Percentiles rank a stretch among this genome's conserved stretches.
These are phyloP conservation scores for Emergomyces orientalis DNA, from an alignment of 2,329 filamentous ascomycete genomes.

Conservation along the genomic window DNA sequence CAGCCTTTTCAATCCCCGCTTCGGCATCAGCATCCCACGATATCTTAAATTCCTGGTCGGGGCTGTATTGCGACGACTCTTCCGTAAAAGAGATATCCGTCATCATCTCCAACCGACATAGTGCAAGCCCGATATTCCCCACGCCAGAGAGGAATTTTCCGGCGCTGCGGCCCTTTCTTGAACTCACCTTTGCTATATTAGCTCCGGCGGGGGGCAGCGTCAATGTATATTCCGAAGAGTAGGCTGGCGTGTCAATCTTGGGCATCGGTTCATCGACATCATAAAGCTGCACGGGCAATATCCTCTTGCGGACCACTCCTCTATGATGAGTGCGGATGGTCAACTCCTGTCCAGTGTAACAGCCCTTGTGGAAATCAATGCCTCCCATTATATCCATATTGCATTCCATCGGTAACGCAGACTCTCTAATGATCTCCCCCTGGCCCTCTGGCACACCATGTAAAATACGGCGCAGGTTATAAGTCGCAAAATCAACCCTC, in stretches of 20 bases:
- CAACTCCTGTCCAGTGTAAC: constrained; percentile 92
- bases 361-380: constrained; percentile 91
- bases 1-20: constrained; percentile 27
- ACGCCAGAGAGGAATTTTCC: constrained; percentile 73
- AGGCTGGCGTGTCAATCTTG: constrained; percentile 43
- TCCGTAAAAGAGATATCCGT: constrained; percentile 66
- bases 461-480: constrained; percentile 68
- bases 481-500: constrained; percentile 48
- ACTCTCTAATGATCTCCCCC: constrained; percentile 60
- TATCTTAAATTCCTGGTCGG: constrained; percentile 54
- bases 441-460: constrained; percentile 79
- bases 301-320: constrained; percentile 82
- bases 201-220: constrained; percentile 30
- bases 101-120: constrained; percentile 87
- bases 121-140: constrained; percentile 75
- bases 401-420: constrained; percentile 72
- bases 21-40: constrained; percentile 41
- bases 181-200: constrained; percentile 46
- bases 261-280: constrained; percentile 35
- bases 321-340: constrained; percentile 93
- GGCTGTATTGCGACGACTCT: constrained; percentile 51
- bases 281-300: constrained; percentile 73
- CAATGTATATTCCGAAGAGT: constrained; percentile 23
- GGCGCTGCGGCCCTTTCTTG: constrained; percentile 53
- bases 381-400: constrained; percentile 81